Base-by-base conservation (phyloP, 805 yeast genomes). In the Blastobotrys chiropterorum region DNA sequence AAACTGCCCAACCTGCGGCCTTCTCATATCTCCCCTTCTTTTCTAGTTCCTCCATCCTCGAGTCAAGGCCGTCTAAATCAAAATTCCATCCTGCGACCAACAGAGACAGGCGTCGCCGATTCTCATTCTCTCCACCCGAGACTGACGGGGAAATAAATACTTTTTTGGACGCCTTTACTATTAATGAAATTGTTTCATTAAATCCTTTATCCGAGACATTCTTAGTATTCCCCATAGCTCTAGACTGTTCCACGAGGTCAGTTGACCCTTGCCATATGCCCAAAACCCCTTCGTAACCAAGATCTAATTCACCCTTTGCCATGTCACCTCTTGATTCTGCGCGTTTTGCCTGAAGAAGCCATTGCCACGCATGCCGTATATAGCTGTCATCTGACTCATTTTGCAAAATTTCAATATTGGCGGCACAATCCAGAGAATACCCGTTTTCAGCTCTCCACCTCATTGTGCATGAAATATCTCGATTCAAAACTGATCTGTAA, bases 1-100 rank as follows among this genome's bases (percentile, higher is more conserved):
- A 92, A 0, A 90, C 90, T 0, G 97, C 97, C 95, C 96, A 88
- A 0, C 95, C 98, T 0, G 97, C 99, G 0, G 99, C 98, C 63
- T 92, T 83, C 55, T 90, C 96, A 56, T 78, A 78, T 53, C 79
- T 77, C 0, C 86, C 90, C 14, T 71, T 66, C 0, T 70, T 67
- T 19, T 83, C 79, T 41, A 92, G 72, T 41, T 74, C 72, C 19
- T 70, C 68, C 40, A 86, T 75, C 55, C 84, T 82, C 40, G 78
- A 81, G 57, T 90, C 95, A 55, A 89, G 76, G 63, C 88, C 95
- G 21, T 78, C 71, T 15, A 79, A 78, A 1, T 89, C 82, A 60
- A 87, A 82, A 60, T 87, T 89, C 95, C 97, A 90, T 1, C 98
- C 98, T 38, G 90, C 83, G 14, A 88, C 87, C 44, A 84, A 80